These are phyloP conservation scores for Sporothrix pallida DNA, from an alignment of 2,329 filamentous ascomycete species.

Conservation along the genomic window DNA sequence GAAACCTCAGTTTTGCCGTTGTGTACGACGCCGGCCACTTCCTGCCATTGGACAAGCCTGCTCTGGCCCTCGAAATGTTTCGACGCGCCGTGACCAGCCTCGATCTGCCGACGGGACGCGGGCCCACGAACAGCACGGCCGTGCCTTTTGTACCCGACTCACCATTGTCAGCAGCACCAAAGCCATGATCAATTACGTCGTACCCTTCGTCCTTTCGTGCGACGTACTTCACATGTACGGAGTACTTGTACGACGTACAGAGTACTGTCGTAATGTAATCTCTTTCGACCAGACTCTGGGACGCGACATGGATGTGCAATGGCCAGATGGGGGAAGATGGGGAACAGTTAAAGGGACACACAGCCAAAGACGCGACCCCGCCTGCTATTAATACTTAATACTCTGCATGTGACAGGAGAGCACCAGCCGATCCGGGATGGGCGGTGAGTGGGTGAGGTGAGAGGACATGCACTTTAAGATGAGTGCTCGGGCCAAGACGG, in stretches of 20 bases:
- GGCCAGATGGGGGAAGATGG: constrained; percentile 3
- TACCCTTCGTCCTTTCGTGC: too few species aligned
- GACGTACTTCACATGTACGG: too few species aligned
- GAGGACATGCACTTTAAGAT: constrained; percentile 24
- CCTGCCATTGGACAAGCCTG: constrained; percentile 41
- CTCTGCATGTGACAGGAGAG: constrained; percentile 25
- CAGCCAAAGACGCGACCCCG: neutral
- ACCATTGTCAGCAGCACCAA: neutral
- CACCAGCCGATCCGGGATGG: constrained; percentile 18
- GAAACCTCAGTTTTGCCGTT: constrained; percentile 66
- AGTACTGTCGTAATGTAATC: neutral
- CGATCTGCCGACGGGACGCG: constrained; percentile 40
- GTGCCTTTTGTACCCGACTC: constrained; percentile 25
- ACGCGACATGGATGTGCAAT: constrained; percentile 15
- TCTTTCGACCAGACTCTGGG: constrained; percentile 2
- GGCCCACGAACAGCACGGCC: neutral
- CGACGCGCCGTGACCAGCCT: constrained; percentile 40
- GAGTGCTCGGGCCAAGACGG: constrained; percentile 24
- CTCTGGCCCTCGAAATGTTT: constrained; percentile 42
- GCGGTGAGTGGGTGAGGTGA: constrained; percentile 10
- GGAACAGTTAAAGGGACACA: neutral
- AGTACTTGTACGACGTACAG: too few species aligned
- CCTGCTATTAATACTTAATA: constrained; percentile 17
- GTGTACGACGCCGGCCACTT: constrained; percentile 63
- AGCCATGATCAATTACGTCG: too few species aligned